phyloP scores from a whole-genome alignment of 1,139 yeast species.

The Sugiyamaella sp. region DNA sequence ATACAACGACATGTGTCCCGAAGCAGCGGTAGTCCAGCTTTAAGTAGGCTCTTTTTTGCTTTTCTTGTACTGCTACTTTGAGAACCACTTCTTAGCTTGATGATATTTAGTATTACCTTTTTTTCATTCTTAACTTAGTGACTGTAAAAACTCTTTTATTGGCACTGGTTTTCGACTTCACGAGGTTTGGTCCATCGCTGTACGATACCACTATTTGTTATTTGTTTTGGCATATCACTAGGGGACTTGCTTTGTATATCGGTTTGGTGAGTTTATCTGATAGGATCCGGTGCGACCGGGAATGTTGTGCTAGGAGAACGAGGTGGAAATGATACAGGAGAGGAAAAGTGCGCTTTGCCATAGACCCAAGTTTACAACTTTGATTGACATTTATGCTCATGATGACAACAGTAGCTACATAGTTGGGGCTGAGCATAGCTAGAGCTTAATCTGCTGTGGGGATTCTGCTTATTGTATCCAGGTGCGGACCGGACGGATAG shows the following conservation, averaged over 20 bases:
- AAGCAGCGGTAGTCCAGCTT: background rate
- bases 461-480: no score
- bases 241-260: no score
- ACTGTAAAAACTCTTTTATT: background rate
- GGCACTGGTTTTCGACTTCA: background rate
- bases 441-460: no score
- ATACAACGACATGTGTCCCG: background rate
- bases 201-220: background rate
- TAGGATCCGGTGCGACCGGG: conserved; percentile 16
- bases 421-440: no score
- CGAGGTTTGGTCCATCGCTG: background rate
- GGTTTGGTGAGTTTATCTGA: no score
- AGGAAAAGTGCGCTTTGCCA: no score
- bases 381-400: no score
- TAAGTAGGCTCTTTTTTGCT: background rate
- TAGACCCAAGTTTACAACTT: no score
- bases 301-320: background rate
- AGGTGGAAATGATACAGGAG: no score
- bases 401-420: no score
- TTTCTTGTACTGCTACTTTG: background rate
- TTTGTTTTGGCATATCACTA: no score
- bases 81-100: background rate
- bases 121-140: background rate
- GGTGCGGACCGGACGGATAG: no score
- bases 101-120: background rate